Evolutionary conservation across 2,329 filamentous ascomycete genomes (phyloP), one percentile per base, ranked within the genome.

Genomic region (Hymenoscyphus infarciens): DNA sequence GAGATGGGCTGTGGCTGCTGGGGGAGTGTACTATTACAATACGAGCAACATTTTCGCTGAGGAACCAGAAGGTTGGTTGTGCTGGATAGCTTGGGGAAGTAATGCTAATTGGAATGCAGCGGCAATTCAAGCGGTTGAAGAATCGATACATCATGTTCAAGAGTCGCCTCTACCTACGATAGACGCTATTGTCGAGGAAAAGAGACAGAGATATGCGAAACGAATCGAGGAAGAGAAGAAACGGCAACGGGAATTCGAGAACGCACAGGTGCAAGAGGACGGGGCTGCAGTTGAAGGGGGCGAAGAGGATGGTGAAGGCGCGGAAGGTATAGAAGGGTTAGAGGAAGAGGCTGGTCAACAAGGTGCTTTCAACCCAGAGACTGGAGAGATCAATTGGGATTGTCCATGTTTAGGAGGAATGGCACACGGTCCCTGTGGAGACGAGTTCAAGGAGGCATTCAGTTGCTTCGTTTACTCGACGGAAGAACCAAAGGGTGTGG

Each of bases 381-480:
- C 95, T 10, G 95, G 95, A 70, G 95, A 99, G 83, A 99, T 99
- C 79, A 99, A 99, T 82, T 99, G 95, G 95, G 95, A 98, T 76
- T 99, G 95, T 77, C 95, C 95, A 16, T 99, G 95, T 76, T 81
- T 99, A 38, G 95, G 95, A 57, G 95, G 95, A 60, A 99, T 99
- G 95, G 95, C 95, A 7, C 80, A 97, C 74, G 95, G 95, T 0
- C 95, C 95, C 60, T 99, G 95, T 75, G 95, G 95, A 56, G 91
- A 96, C 75, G 88, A 98, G 73, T 99, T 99, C 84, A 92, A 89
- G 81, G 87, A 88, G 27, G 95, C 95, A 0, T 99, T 99, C 73
- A 97, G 92, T 84, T 99, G 95, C 80, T 99, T 99, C 73, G 92
- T 99, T n/a, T 95, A 88, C 79, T 96, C 91, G 2, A 87, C 86